Percentiles rank a stretch among this genome's conserved stretches.
phyloP scores from a whole-genome alignment of 805 yeast species.

The Zygoascus flipseniorum region DNA sequence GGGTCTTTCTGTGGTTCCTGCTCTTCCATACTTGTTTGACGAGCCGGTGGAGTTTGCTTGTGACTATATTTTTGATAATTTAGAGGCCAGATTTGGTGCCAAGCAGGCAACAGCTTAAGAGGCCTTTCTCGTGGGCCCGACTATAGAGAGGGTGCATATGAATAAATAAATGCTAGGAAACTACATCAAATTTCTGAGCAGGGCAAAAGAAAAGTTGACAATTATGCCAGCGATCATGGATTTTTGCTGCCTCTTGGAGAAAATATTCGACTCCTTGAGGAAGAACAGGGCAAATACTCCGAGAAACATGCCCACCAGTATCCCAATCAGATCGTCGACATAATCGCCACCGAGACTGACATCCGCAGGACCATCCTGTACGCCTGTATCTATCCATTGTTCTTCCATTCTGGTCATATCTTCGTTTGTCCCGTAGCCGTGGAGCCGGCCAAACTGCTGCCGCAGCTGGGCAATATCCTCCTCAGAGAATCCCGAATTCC shows the following conservation, averaged over 20 bases:
- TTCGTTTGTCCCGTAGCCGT: conserved; percentile 35
- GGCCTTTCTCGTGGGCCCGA: not conserved
- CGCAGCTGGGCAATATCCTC: conserved; percentile 68
- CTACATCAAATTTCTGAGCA: conserved; percentile 10
- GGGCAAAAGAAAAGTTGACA: conserved; percentile 59
- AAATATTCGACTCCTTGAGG: conserved; percentile 45
- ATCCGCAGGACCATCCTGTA: conserved; percentile 40
- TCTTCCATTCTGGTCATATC: conserved; percentile 60
- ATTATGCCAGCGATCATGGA: conserved; percentile 65
- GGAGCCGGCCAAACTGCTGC: conserved; percentile 62
- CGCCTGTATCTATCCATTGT: conserved; percentile 79
- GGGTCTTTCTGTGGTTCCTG: conserved; percentile 70
- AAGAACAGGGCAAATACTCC: conserved; percentile 67
- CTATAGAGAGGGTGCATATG: too few relatives aligned
- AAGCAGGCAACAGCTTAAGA: not conserved
- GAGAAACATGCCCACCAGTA: conserved; percentile 62
- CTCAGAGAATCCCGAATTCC: conserved; percentile 75
- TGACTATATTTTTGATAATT: conserved; percentile 46
- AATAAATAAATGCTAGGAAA: not conserved
- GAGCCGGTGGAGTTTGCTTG: conserved; percentile 71
- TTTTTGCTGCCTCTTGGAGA: conserved; percentile 55
- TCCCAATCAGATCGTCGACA: conserved; percentile 56
- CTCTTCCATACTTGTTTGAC: conserved; percentile 69
- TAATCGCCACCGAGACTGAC: conserved; percentile 45
- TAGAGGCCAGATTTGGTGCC: conserved; percentile 6